phyloP scores from a whole-genome alignment of 768 basidiomycete genomes.

The Suillus bovinus region DNA sequence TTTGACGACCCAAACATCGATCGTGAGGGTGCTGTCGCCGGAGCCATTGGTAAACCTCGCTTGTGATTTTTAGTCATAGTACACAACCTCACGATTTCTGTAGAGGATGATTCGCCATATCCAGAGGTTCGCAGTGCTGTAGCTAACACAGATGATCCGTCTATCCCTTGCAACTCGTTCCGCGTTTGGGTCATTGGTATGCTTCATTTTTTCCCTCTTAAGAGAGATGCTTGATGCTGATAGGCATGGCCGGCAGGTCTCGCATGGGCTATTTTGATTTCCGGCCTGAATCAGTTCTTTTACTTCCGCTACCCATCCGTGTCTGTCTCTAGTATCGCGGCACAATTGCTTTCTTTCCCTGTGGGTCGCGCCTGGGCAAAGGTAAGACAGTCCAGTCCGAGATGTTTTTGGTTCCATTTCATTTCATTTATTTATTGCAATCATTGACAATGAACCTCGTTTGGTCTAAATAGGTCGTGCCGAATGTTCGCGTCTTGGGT shows the following conservation, averaged over 20 bases:
- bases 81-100: constrained; percentile 17
- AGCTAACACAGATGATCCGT: constrained; percentile 68
- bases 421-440: not conserved
- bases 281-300: constrained; percentile 81
- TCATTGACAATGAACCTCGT: not conserved
- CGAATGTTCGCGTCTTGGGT: constrained; percentile 55
- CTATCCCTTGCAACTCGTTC: constrained; percentile 59
- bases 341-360: constrained; percentile 70
- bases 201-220: constrained; percentile 12
- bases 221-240: not conserved
- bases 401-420: not conserved
- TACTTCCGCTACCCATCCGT: constrained; percentile 65
- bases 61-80: not conserved
- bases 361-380: constrained; percentile 65
- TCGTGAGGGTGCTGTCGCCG: constrained; percentile 15
- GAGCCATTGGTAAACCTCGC: constrained; percentile 18
- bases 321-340: constrained; percentile 50
- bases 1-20: constrained; percentile 43
- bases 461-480: constrained; percentile 39
- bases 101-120: constrained; percentile 80
- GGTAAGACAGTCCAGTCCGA: constrained; percentile 16
- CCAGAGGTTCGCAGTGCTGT: constrained; percentile 81
- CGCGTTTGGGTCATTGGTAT: constrained; percentile 60
- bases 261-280: constrained; percentile 56
- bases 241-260: constrained; percentile 25